These are phyloP conservation scores for Plasmodium adleri DNA, from an alignment of 169 alveolate genomes.

Conservation along the genomic window DNA sequence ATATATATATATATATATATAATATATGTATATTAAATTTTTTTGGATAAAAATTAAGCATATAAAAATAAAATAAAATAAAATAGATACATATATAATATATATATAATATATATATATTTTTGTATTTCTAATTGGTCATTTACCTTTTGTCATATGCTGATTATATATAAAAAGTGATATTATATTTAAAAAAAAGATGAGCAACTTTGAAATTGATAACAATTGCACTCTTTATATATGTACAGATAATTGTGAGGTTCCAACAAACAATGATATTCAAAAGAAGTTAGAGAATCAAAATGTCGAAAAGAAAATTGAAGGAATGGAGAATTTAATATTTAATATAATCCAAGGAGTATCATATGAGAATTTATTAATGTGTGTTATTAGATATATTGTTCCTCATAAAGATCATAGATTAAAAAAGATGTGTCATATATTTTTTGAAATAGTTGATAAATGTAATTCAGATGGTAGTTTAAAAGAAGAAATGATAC, in stretches of 20 bases:
- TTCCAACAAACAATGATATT: constrained; percentile 52
- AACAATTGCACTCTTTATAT: constrained; percentile 70
- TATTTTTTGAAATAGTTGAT: constrained; percentile 96
- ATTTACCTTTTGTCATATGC: neutral
- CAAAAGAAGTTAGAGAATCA: constrained; percentile 82
- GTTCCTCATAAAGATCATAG: constrained; percentile 88
- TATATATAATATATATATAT: neutral
- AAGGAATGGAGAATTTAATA: constrained; percentile 83
- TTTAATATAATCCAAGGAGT: constrained; percentile 82
- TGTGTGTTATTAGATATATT: constrained; percentile 88
- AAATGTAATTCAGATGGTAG: constrained; percentile 95
- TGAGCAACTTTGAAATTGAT: constrained; percentile 56
- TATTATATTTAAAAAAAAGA: neutral
- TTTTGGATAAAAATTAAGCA: too few species aligned
- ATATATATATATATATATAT: too few species aligned
- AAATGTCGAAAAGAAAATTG: constrained; percentile 76
- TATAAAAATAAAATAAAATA: too few species aligned
- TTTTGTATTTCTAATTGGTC: neutral
- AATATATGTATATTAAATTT: too few species aligned
- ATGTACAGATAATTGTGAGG: constrained; percentile 71
- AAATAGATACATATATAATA: neutral
- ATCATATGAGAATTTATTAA: constrained; percentile 83
- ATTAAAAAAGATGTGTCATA: constrained; percentile 93
- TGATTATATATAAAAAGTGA: neutral
- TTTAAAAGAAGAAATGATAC: constrained; percentile 95